Conservation (phyloP, 202 grass and related monocot genomes). For the Brachypodium distachyon region DNA sequence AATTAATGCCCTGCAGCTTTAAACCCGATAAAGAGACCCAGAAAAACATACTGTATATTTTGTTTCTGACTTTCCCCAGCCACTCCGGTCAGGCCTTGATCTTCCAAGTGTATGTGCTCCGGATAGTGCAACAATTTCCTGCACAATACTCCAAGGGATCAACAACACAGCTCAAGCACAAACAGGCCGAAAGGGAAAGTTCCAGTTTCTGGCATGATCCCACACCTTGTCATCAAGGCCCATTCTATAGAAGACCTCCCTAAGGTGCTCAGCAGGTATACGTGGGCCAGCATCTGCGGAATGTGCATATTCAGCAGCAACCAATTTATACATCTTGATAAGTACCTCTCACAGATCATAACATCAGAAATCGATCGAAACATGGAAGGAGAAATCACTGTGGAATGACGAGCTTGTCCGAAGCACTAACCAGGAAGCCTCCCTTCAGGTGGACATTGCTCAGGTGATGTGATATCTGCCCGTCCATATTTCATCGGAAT, state of each 20-base stretch:
- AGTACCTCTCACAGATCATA: not conserved
- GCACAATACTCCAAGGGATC: conserved; percentile 8
- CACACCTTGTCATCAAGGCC: conserved; percentile 87
- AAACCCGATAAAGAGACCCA: not conserved
- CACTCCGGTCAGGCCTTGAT: conserved; percentile 71
- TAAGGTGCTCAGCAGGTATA: conserved; percentile 71
- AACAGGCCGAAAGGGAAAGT: not conserved
- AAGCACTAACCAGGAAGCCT: conserved; percentile 73
- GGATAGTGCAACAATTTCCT: conserved; percentile 93
- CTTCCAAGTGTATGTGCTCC: conserved; percentile 97
- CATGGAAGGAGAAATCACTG: not conserved
- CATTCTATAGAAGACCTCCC: conserved; percentile 89
- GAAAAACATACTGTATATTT: conserved; percentile 80
- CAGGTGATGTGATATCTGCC: conserved; percentile 64
- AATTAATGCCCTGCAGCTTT: not conserved
- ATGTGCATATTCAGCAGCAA: not conserved
- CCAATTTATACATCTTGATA: not conserved
- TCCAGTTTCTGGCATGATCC: not conserved
- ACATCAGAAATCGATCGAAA: conserved; percentile 8
- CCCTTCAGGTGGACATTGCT: conserved; percentile 76
- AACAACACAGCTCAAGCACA: not conserved
- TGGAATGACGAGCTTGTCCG: conserved; percentile 7
- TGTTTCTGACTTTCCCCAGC: conserved; percentile 95
- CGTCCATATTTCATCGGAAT: conserved; percentile 96
- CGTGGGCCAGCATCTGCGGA: conserved; percentile 61